Evolutionary conservation across 2,329 filamentous ascomycete species (phyloP), one percentile per base, ranked within the genome.

Genomic region (Nemania abortiva): DNA sequence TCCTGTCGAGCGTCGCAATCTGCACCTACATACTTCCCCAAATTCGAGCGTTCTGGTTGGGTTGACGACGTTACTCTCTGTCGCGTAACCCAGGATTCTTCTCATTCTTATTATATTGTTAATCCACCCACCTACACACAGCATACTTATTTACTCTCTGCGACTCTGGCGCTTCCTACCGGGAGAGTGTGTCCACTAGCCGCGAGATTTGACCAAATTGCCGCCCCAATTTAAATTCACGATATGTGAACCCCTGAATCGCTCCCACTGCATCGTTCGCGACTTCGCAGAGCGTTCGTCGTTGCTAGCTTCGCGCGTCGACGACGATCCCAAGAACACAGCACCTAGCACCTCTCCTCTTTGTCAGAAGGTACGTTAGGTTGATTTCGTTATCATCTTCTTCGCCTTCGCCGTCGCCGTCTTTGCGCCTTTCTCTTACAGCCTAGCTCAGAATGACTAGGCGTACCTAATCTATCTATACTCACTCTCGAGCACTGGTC

Each of bases 221-320:
- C 22, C 11, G 47, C 56, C 50, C 49, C 31, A 15, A 34, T 53
- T 61, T 52, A 20, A 61, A 37, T 42, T 59, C 64, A 24, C 57
- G 68, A 70, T 58, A 70, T 67, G 64, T 65, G 65, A 70, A 57
- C 61, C 61, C 64, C 65, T 68, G 65, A 65, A 63, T 50, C 49
- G 68, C 52, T 50, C 54, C 45, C 37, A 62, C 18, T 47, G 34
- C 57, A 49, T 64, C 61, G 53, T 54, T 50, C 49, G 64, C 57
- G 42, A 58, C 7, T 49, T 58, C 55, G 52, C 50, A 53, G 63
- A 59, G 57, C 37, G 37, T 42, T 31, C 56, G 52, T 29, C 24
- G n/a, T 61, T 53, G 37, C 50, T 55, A 20, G 56, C 52, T n/a
- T 52, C 31, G 6, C 42, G 42, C 47, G n/a, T 63, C 45, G 13